Evolutionary conservation across 345 rosid species (phyloP).

Genomic region (Jatropha curcas): DNA sequence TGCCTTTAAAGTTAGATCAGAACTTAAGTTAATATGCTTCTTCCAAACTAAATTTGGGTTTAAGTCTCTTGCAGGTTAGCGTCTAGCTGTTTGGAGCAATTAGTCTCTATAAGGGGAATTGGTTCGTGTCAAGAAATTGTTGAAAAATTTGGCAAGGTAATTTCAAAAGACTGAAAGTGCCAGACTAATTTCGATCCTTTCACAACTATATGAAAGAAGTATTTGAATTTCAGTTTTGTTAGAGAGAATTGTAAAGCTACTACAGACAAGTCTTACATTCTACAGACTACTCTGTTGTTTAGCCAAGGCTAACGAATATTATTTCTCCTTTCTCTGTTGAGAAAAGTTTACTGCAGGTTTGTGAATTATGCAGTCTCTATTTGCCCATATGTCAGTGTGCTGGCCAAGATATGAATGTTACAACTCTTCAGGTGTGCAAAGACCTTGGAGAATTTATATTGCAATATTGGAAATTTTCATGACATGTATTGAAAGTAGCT

Average conservation of each 20-base stretch:
- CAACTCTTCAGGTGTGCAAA: no score
- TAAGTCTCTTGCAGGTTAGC: slow-evolving; percentile 50
- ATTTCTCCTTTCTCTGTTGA: neutral
- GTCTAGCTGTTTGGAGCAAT: slow-evolving; percentile 71
- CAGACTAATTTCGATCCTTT: no score
- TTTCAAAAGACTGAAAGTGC: neutral
- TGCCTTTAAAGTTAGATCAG: no score
- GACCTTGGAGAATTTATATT: no score
- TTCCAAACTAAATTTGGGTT: slow-evolving; percentile 12
- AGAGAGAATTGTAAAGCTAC: neutral
- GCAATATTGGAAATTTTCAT: no score
- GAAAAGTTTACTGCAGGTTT: neutral
- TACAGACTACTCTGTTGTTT: no score
- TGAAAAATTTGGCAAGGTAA: slow-evolving; percentile 49
- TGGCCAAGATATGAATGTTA: no score
- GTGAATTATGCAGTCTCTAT: neutral
- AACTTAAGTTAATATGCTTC: neutral
- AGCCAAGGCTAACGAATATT: no score
- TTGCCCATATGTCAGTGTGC: no score
- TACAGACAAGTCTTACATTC: neutral
- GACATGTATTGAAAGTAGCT: no score
- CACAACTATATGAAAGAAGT: neutral
- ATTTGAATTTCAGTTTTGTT: neutral
- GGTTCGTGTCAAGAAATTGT: slow-evolving; percentile 74
- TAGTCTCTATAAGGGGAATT: slow-evolving; percentile 66